A percentile compares a stretch with the other conserved stretches of the same genome.
These are phyloP conservation scores for Scopulariopsis brevicaulis DNA, from an alignment of 2,329 filamentous ascomycete species.

Conservation along the genomic window DNA sequence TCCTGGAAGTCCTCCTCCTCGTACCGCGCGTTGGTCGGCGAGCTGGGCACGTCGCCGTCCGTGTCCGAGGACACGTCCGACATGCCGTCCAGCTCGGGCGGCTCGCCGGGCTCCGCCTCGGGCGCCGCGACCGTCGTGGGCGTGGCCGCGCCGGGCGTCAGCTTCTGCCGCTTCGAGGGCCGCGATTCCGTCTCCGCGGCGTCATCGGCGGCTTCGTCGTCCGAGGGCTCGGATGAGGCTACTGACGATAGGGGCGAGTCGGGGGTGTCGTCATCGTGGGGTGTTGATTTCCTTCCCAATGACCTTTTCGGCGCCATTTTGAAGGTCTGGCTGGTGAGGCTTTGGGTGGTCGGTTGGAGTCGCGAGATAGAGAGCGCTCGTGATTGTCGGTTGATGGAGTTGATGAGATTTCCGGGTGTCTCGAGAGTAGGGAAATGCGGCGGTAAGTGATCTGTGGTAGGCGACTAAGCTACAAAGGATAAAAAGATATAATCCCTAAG, in stretches of 20 bases:
- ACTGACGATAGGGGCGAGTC: slow-evolving; percentile 37
- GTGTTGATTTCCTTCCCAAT: background rate
- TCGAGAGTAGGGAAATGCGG: too few species aligned
- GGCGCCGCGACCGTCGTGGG: slow-evolving; percentile 28
- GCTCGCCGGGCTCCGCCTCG: slow-evolving; percentile 31
- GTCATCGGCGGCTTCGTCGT: slow-evolving; percentile 26
- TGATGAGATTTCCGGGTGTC: background rate
- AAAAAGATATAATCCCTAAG: too few species aligned
- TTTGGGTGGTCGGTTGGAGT: too few species aligned
- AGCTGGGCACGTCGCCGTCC: slow-evolving; percentile 71
- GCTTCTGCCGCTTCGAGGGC: slow-evolving; percentile 35
- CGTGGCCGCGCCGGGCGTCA: slow-evolving; percentile 30
- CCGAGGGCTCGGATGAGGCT: slow-evolving; percentile 30
- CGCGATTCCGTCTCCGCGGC: slow-evolving; percentile 27
- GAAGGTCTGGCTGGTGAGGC: background rate
- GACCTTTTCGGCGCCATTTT: background rate
- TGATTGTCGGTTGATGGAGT: background rate
- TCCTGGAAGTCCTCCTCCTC: slow-evolving; percentile 68
- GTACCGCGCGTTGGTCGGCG: slow-evolving; percentile 52
- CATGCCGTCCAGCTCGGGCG: slow-evolving; percentile 43
- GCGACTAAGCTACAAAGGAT: too few species aligned
- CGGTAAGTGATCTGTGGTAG: too few species aligned
- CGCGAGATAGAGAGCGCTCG: too few species aligned
- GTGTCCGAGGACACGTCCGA: slow-evolving; percentile 83
- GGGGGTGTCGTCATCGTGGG: slow-evolving; percentile 6